Percentiles rank a stretch among this genome's conserved stretches.
These are phyloP conservation scores for Agaricus bisporus DNA, from an alignment of 768 basidiomycete genomes.

Conservation along the genomic window DNA sequence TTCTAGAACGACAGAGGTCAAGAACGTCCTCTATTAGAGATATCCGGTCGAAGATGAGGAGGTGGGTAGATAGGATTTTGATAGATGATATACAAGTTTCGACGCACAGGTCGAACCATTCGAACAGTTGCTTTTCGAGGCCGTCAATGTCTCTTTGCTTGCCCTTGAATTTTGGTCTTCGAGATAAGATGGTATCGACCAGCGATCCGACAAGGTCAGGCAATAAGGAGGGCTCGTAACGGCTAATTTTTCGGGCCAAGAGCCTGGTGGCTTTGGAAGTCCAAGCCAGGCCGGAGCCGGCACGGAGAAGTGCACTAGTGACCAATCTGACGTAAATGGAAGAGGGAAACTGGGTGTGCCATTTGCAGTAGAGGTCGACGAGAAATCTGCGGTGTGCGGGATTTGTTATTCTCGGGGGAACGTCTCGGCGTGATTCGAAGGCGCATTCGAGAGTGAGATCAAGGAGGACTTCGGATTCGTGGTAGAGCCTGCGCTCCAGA, in stretches of 20 bases:
- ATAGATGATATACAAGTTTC: not conserved
- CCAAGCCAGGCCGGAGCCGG: conserved; percentile 11
- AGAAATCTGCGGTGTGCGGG: conserved; percentile 43
- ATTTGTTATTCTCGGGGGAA: conserved; percentile 26
- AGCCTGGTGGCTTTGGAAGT: conserved; percentile 10
- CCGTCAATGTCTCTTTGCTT: not conserved
- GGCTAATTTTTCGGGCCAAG: conserved; percentile 7
- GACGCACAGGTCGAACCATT: conserved; percentile 5
- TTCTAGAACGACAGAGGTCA: not conserved
- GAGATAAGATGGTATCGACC: not conserved
- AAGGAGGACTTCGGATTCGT: conserved; percentile 40
- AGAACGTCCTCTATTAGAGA: not conserved
- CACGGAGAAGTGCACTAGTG: conserved; percentile 20
- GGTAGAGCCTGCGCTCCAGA: conserved; percentile 32
- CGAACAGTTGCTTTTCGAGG: not conserved
- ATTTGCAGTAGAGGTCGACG: conserved; percentile 34
- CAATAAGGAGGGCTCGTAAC: not conserved
- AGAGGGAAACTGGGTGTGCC: conserved; percentile 24
- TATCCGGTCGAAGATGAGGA: not conserved
- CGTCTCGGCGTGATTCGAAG: conserved; percentile 20
- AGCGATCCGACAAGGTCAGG: not conserved
- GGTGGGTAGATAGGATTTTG: not conserved
- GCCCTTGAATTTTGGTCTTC: not conserved
- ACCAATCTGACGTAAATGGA: conserved; percentile 27
- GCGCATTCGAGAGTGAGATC: conserved; percentile 33